Evolutionary conservation across 257 asterid species (phyloP).

Genomic region (Capsicum pubescens): DNA sequence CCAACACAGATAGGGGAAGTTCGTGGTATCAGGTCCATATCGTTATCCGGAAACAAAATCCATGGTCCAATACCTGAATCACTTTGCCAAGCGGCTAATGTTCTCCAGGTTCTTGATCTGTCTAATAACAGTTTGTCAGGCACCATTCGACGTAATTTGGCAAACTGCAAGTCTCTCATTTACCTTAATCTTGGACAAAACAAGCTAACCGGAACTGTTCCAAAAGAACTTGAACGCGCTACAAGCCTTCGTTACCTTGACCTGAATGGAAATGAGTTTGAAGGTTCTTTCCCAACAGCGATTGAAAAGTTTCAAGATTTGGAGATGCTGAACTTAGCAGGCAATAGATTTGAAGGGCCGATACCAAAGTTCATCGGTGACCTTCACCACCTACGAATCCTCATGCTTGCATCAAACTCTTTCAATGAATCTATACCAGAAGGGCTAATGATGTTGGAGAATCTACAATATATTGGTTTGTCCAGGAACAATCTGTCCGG

Average conservation of each 20-base stretch:
- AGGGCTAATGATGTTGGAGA: slow-evolving; percentile 25
- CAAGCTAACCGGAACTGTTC: slow-evolving; percentile 25
- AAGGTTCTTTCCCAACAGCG: slow-evolving; percentile 25
- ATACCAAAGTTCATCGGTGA: slow-evolving; percentile 12
- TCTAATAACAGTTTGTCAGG: slow-evolving; percentile 31
- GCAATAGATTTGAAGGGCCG: slow-evolving; percentile 23
- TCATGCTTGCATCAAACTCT: slow-evolving; percentile 28
- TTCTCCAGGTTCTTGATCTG: slow-evolving; percentile 33
- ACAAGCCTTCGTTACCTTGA: slow-evolving; percentile 28
- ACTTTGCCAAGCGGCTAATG: slow-evolving; percentile 23
- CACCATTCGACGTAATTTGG: background rate
- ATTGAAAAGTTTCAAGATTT: background rate
- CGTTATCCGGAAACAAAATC: slow-evolving; percentile 25
- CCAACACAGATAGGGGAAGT: slow-evolving; percentile 21
- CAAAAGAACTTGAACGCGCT: slow-evolving; percentile 7
- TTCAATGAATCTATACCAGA: slow-evolving; percentile 31
- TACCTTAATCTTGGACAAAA: slow-evolving; percentile 26
- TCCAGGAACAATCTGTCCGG: slow-evolving; percentile 32
- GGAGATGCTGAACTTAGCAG: slow-evolving; percentile 27
- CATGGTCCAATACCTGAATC: slow-evolving; percentile 30
- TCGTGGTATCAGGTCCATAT: slow-evolving; percentile 24
- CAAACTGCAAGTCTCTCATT: slow-evolving; percentile 22
- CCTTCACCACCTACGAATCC: background rate
- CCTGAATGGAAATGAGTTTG: slow-evolving; percentile 27
- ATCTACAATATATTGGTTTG: slow-evolving; percentile 24